Percentiles rank a stretch among this genome's conserved stretches.
These are phyloP conservation scores for Chlorencoelia australis DNA, from an alignment of 2,329 filamentous ascomycete genomes.

Conservation along the genomic window DNA sequence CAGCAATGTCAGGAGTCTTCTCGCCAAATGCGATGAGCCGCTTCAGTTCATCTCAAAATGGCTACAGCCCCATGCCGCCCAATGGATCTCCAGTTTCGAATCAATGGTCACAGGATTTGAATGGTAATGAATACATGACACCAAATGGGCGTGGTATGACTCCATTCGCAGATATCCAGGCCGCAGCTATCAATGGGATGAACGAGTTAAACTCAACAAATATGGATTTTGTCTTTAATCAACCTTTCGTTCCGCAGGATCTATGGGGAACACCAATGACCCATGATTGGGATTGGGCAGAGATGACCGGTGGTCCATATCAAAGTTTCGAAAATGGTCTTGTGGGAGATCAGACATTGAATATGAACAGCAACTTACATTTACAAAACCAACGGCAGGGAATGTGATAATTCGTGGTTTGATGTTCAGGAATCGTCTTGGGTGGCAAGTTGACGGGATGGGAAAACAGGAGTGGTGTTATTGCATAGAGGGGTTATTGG, in stretches of 20 bases:
- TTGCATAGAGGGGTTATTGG: too few relatives aligned
- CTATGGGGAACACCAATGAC: conserved; percentile 95
- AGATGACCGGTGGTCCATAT: conserved; percentile 56
- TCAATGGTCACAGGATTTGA: conserved; percentile 18
- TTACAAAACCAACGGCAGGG: conserved; percentile 17
- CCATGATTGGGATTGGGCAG: conserved; percentile 67
- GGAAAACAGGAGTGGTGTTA: too few relatives aligned
- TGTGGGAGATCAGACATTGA: conserved; percentile 19
- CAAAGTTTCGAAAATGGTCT: conserved; percentile 52
- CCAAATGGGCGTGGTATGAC: conserved; percentile 18
- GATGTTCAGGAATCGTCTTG: too few relatives aligned
- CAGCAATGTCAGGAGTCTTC: conserved; percentile 20
- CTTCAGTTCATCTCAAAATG: conserved; percentile 21
- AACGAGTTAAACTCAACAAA: conserved; percentile 24
- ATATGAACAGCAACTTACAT: conserved; percentile 18
- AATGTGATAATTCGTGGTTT: background rate
- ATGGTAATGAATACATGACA: conserved; percentile 19
- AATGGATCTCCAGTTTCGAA: conserved; percentile 15
- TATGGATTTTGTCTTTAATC: conserved; percentile 50
- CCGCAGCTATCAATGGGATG: conserved; percentile 16
- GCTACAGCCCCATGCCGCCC: conserved; percentile 18
- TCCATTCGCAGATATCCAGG: conserved; percentile 22
- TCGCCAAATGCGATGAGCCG: conserved; percentile 16
- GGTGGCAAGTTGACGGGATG: too few relatives aligned
- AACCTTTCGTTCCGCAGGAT: conserved; percentile 85